A percentile compares a stretch with the other conserved stretches of the same genome.
These are phyloP conservation scores for Nephelium lappaceum DNA, from an alignment of 345 rosid species.

Conservation along the genomic window DNA sequence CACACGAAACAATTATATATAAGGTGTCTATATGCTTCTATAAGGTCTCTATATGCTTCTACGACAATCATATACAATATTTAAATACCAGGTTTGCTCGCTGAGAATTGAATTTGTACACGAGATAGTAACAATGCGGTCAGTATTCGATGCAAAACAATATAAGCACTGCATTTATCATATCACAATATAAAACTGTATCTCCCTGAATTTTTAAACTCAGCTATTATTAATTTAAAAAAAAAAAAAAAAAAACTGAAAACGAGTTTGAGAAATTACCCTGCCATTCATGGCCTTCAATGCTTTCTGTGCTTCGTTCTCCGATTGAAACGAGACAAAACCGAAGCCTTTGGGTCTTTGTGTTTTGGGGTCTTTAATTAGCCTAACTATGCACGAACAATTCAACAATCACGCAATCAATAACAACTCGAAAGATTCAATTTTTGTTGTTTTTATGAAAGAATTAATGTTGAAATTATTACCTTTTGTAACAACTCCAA, in stretches of 20 bases:
- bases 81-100: too few relatives aligned
- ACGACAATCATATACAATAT: too few relatives aligned
- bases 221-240: too few relatives aligned
- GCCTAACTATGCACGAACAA: slow-evolving; percentile 42
- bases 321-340: slow-evolving; percentile 59
- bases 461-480: not conserved
- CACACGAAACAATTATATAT: too few relatives aligned
- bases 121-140: too few relatives aligned
- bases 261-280: slow-evolving; percentile 30
- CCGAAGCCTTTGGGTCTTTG: slow-evolving; percentile 77
- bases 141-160: too few relatives aligned
- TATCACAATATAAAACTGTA: too few relatives aligned
- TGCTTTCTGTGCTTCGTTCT: slow-evolving; percentile 60
- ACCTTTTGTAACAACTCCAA: slow-evolving; percentile 48
- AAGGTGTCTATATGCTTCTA: too few relatives aligned
- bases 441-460: not conserved
- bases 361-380: slow-evolving; percentile 50
- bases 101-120: too few relatives aligned
- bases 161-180: too few relatives aligned
- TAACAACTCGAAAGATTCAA: not conserved
- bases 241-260: not conserved
- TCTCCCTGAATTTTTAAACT: too few relatives aligned
- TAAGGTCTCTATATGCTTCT: too few relatives aligned
- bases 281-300: slow-evolving; percentile 65
- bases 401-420: not conserved